A percentile compares a stretch with the other conserved stretches of the same genome.
phyloP scores from a whole-genome alignment of 2,329 filamentous ascomycete species.

The Calonectria pteridis region DNA sequence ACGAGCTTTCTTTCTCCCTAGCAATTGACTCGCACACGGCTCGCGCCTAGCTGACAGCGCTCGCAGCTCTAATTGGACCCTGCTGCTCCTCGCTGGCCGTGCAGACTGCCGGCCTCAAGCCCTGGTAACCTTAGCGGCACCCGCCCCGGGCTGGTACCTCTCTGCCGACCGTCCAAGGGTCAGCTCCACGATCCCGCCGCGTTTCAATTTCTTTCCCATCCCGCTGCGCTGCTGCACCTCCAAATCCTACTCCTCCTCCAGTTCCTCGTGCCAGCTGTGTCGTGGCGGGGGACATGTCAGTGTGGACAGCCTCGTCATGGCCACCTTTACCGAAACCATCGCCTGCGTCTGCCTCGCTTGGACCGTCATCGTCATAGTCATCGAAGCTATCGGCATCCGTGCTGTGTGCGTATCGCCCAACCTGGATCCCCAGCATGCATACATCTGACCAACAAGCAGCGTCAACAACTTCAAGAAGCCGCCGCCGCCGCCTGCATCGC shows the following conservation, averaged over 20 bases:
- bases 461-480: slow-evolving; percentile 66
- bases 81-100: background rate
- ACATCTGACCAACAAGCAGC: slow-evolving; percentile 42
- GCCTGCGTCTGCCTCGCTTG: slow-evolving; percentile 66
- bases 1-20: background rate
- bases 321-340: slow-evolving; percentile 49
- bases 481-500: slow-evolving; percentile 63
- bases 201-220: slow-evolving; percentile 7
- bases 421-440: background rate
- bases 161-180: slow-evolving; percentile 7
- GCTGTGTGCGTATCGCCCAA: slow-evolving; percentile 60
- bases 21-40: background rate
- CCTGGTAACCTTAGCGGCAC: slow-evolving; percentile 12
- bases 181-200: slow-evolving; percentile 14
- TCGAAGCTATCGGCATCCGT: slow-evolving; percentile 68
- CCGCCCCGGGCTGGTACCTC: slow-evolving; percentile 20
- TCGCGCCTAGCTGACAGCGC: background rate
- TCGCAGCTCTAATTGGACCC: background rate
- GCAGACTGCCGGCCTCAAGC: background rate
- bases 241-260: background rate
- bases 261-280: background rate
- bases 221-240: slow-evolving; percentile 1
- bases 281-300: slow-evolving; percentile 11
- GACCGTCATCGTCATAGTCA: slow-evolving; percentile 63
- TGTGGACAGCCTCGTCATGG: slow-evolving; percentile 39